Evolutionary conservation across 805 yeast genomes (phyloP).

Genomic region (Candida mattraensis): DNA sequence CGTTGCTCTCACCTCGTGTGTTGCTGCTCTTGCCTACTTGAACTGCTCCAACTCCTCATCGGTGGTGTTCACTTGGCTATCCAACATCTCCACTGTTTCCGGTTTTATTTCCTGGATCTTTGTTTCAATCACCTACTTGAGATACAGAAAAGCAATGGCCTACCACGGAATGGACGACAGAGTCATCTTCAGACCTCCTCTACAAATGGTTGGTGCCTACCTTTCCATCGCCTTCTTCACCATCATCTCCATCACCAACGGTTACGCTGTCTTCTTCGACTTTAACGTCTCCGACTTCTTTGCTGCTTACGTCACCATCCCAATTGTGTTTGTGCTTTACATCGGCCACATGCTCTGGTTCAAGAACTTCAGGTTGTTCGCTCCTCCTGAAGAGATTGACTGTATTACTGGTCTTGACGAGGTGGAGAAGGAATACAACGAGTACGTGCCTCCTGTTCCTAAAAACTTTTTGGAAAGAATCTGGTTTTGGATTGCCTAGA

Average conservation of each 20-base stretch:
- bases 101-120: conserved; percentile 68
- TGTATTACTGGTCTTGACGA: conserved; percentile 59
- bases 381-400: conserved; percentile 60
- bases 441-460: conserved; percentile 29
- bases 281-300: conserved; percentile 55
- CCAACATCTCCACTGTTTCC: conserved; percentile 64
- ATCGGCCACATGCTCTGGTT: conserved; percentile 55
- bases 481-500: conserved; percentile 50
- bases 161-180: conserved; percentile 52
- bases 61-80: conserved; percentile 64
- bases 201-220: conserved; percentile 61
- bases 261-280: conserved; percentile 59
- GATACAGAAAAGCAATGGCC: conserved; percentile 64
- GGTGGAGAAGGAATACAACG: conserved; percentile 53
- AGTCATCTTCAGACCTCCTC: conserved; percentile 54
- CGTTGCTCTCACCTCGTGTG: conserved; percentile 46
- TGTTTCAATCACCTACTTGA: conserved; percentile 51
- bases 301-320: conserved; percentile 67
- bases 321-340: conserved; percentile 52
- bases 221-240: conserved; percentile 43
- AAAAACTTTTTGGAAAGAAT: conserved; percentile 44
- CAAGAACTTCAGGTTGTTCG: conserved; percentile 44
- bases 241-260: conserved; percentile 50
- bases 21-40: conserved; percentile 63
- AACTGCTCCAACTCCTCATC: conserved; percentile 58